A percentile compares a stretch with the other conserved stretches of the same genome.
Evolutionary conservation across 345 rosid genomes (phyloP).

Genomic region (Erodium maritimum): DNA sequence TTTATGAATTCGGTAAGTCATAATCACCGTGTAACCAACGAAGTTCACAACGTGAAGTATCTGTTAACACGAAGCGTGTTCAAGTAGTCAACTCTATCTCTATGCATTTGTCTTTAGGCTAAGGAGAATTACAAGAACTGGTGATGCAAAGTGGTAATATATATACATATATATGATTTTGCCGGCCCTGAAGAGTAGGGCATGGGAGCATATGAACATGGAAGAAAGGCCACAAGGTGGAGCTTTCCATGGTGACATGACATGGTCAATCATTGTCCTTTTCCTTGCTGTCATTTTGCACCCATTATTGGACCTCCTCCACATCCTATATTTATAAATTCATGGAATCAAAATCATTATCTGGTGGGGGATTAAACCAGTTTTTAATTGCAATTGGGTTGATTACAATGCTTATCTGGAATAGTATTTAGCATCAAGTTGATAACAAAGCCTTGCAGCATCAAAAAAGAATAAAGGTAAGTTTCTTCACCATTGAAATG

Average conservation of each 20-base stretch:
- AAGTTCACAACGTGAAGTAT: no score
- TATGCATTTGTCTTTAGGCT: no score
- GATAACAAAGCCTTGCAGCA: background rate
- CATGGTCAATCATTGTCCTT: background rate
- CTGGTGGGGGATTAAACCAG: background rate
- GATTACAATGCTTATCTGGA: background rate
- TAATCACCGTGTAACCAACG: no score
- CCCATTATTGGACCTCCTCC: background rate
- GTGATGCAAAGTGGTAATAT: no score
- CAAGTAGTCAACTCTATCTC: no score
- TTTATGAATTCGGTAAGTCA: no score
- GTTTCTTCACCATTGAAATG: background rate
- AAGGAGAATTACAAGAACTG: no score
- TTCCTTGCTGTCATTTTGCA: background rate
- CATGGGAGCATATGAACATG: background rate
- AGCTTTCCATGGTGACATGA: background rate
- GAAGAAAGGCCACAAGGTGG: background rate
- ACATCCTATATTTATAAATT: background rate
- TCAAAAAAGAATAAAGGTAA: background rate
- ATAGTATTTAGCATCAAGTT: slow-evolving; percentile 1
- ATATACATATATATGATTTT: no score
- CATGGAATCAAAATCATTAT: background rate
- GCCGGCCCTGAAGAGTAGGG: background rate
- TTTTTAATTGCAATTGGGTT: background rate
- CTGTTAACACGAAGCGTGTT: no score